Conservation (phyloP, 129 eudicot species). For the Centaurea solstitialis region DNA sequence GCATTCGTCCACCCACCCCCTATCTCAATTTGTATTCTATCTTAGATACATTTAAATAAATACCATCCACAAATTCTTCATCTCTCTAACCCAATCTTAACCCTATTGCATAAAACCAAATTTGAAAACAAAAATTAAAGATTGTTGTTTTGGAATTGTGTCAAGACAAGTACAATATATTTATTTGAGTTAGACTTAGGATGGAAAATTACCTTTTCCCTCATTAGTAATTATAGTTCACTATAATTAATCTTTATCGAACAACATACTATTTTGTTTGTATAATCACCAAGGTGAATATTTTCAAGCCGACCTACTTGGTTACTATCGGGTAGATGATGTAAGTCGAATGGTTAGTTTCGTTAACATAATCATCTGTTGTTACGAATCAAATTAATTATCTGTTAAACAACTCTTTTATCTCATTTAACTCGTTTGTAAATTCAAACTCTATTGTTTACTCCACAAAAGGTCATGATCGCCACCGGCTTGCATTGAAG, state of each 20-base stretch:
- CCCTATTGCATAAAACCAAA: background rate
- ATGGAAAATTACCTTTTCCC: background rate
- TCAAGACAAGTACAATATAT: background rate
- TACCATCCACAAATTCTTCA: conserved; percentile 2
- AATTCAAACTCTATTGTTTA: too few species aligned
- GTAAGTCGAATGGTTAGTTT: too few species aligned
- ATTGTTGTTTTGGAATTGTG: background rate
- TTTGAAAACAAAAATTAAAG: background rate
- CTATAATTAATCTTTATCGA: background rate
- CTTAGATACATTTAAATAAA: conserved; percentile 1
- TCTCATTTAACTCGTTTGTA: too few species aligned
- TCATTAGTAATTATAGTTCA: background rate
- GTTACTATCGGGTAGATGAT: too few species aligned
- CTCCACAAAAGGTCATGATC: too few species aligned
- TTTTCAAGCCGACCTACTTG: too few species aligned
- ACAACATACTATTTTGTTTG: background rate
- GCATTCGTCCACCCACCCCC: conserved; percentile 20
- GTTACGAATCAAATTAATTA: too few species aligned
- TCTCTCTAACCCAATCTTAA: background rate
- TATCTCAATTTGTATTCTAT: conserved; percentile 6
- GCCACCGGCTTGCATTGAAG: background rate
- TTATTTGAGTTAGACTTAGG: background rate
- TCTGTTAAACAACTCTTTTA: too few species aligned
- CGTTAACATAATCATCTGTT: too few species aligned
- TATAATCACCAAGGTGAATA: background rate